Evolutionary conservation across 2,329 filamentous ascomycete species (phyloP).

Genomic region (Hypoxylon sp.): DNA sequence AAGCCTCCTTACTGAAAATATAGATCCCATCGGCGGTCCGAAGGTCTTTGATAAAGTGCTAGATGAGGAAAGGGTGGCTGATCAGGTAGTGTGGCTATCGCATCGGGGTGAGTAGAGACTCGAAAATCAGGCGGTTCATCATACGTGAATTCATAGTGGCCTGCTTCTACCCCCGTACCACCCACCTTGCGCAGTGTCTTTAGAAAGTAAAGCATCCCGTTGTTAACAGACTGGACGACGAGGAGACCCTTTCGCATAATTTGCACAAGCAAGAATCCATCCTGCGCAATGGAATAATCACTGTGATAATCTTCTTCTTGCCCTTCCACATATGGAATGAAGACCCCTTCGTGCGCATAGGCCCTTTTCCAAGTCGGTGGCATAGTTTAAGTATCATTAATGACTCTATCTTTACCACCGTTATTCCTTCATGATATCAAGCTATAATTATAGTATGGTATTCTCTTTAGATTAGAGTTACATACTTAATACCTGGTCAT

Average conservation of each 20-base stretch:
- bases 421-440: neutral
- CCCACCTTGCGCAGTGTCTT: neutral
- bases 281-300: neutral
- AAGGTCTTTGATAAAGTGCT: neutral
- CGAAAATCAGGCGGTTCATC: constrained; percentile 9
- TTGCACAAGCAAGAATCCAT: neutral
- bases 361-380: too few relatives aligned
- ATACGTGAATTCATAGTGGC: neutral
- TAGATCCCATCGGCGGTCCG: neutral
- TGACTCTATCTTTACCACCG: neutral
- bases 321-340: neutral
- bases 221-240: constrained; percentile 1
- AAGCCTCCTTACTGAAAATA: constrained; percentile 10
- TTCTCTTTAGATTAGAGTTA: neutral
- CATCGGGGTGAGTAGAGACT: neutral
- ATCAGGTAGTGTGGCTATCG: neutral
- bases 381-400: too few relatives aligned
- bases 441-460: neutral
- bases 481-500: neutral
- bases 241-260: neutral
- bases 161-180: neutral
- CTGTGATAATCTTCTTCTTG: neutral
- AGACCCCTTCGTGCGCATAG: neutral
- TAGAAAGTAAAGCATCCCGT: neutral
- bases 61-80: constrained; percentile 1